Percentiles rank a stretch among this genome's conserved stretches.
These are phyloP conservation scores for Sphagnum tenellum DNA, from an alignment of 225 moss, liverwort and hornwort species.

Conservation along the genomic window DNA sequence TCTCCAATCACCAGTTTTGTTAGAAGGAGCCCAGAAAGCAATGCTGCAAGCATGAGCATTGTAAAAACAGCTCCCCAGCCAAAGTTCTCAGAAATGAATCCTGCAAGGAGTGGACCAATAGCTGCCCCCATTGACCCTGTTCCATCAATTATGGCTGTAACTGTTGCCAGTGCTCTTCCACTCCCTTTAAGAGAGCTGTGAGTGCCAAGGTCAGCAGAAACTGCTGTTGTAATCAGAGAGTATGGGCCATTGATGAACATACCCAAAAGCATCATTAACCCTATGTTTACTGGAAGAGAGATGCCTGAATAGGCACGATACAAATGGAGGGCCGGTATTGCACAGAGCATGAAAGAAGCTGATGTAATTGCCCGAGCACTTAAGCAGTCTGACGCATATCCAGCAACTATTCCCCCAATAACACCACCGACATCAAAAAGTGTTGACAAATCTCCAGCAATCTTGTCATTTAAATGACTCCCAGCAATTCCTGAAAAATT, in stretches of 20 bases:
- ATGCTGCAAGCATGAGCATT: constrained; percentile 79
- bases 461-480: constrained; percentile 42
- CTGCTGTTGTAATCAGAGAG: constrained; percentile 87
- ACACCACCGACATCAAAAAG: constrained; percentile 85
- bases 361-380: constrained; percentile 80
- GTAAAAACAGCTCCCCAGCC: constrained; percentile 78
- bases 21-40: constrained; percentile 70
- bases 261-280: constrained; percentile 64
- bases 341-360: constrained; percentile 67
- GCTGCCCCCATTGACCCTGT: constrained; percentile 93
- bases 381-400: constrained; percentile 68
- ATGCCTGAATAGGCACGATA: constrained; percentile 62
- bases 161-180: constrained; percentile 72
- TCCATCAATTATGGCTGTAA: constrained; percentile 90
- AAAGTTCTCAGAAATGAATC: constrained; percentile 50
- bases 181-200: constrained; percentile 78
- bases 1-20: constrained; percentile 67
- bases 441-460: constrained; percentile 69
- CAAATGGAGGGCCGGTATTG: constrained; percentile 71
- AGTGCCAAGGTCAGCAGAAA: constrained; percentile 93
- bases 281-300: constrained; percentile 43
- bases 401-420: constrained; percentile 73
- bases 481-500: constrained; percentile 58
- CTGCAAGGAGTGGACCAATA: constrained; percentile 80
- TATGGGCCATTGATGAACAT: constrained; percentile 80